A percentile compares a stretch with the other conserved stretches of the same genome.
phyloP scores from a whole-genome alignment of 2,329 filamentous ascomycete species.

The Pyrenochaeta sp. region DNA sequence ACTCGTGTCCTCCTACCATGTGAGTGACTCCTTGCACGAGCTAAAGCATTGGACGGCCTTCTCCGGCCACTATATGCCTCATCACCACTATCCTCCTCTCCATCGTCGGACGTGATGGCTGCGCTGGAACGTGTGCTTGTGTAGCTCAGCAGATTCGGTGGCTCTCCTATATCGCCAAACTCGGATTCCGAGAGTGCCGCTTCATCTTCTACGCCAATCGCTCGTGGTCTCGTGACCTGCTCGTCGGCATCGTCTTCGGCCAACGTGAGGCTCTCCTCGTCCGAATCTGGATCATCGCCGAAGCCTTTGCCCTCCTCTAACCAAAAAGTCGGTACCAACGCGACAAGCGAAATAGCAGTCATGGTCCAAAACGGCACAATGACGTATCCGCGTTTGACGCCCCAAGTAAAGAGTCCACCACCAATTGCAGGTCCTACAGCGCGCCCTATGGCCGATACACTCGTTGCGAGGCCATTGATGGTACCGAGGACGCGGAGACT shows the following conservation, averaged over 20 bases:
- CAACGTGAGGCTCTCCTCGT: conserved; percentile 42
- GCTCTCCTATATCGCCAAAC: conserved; percentile 44
- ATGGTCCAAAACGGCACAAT: conserved; percentile 84
- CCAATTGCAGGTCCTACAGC: conserved; percentile 79
- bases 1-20: conserved; percentile 44
- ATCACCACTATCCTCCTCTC: conserved; percentile 20
- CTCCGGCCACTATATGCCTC: conserved; percentile 16
- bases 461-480: conserved; percentile 89
- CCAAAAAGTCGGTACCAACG: conserved; percentile 76
- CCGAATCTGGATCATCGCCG: conserved; percentile 51
- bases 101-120: conserved; percentile 35
- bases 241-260: conserved; percentile 27
- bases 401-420: conserved; percentile 77
- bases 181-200: conserved; percentile 45
- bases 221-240: background rate
- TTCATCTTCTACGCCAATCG: conserved; percentile 17
- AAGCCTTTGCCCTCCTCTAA: conserved; percentile 78
- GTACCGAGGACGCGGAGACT: conserved; percentile 83
- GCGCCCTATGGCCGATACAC: conserved; percentile 79
- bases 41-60: conserved; percentile 22
- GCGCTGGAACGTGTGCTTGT: conserved; percentile 41
- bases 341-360: conserved; percentile 68
- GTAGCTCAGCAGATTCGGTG: conserved; percentile 45
- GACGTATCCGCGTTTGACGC: conserved; percentile 77
- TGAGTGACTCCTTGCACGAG: conserved; percentile 32